Percentiles rank a stretch among this genome's conserved stretches.
Conservation (phyloP, 345 rosid species). For the Hibiscus mutabilis region DNA sequence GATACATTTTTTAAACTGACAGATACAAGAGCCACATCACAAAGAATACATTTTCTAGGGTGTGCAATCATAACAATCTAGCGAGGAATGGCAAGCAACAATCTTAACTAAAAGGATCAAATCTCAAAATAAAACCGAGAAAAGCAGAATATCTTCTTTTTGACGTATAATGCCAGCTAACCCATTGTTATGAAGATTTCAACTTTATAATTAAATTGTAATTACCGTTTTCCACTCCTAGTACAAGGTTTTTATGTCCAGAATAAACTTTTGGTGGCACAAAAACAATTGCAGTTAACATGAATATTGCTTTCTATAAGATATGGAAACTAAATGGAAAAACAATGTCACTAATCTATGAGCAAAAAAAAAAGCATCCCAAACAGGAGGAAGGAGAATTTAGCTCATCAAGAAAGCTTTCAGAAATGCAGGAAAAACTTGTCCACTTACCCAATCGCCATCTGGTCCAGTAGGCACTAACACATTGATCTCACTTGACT, state of each 20-base stretch:
- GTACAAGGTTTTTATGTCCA: no score
- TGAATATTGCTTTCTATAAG: not conserved
- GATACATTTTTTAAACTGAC: not conserved
- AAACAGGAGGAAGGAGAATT: not conserved
- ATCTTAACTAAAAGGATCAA: not conserved
- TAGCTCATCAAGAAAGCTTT: not conserved
- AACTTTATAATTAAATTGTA: not conserved
- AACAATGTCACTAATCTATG: not conserved
- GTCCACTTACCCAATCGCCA: constrained; percentile 72
- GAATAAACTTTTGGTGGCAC: no score
- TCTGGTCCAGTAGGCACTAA: constrained; percentile 72
- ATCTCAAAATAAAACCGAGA: not conserved
- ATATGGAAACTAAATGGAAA: not conserved
- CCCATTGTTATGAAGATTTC: not conserved
- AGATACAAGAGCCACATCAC: not conserved
- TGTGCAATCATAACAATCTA: not conserved
- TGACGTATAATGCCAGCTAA: not conserved
- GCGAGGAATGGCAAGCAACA: not conserved
- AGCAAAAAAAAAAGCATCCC: not conserved
- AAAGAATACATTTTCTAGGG: not conserved
- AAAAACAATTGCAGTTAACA: no score
- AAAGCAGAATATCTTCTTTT: not conserved
- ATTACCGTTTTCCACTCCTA: not conserved
- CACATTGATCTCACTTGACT: constrained; percentile 89
- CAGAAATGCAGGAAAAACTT: not conserved